Evolutionary conservation across 441 rosid genomes (phyloP).

Genomic region (Populus hybrid): DNA sequence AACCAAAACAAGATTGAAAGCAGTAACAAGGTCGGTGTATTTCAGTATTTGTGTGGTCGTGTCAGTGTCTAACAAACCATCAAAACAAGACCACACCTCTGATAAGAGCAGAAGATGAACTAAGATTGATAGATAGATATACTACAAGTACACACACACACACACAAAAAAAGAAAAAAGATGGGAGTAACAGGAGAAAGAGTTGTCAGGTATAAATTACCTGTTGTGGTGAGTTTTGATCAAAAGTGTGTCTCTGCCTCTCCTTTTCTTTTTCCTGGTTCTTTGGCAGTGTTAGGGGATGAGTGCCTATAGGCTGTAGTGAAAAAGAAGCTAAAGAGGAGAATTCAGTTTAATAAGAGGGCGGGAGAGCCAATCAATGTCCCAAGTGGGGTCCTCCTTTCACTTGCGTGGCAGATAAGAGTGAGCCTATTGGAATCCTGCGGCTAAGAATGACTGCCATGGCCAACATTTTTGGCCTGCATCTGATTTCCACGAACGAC

Average conservation of each 20-base stretch:
- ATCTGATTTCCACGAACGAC: neutral
- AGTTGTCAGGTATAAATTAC: neutral
- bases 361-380: conserved; percentile 44
- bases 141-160: no score
- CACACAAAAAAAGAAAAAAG: no score
- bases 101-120: neutral
- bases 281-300: neutral
- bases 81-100: conserved; percentile 1
- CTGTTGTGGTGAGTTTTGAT: neutral
- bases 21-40: no score
- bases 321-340: conserved; percentile 9
- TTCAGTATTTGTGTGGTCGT: no score
- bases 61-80: neutral
- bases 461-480: neutral
- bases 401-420: conserved; percentile 50
- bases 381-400: conserved; percentile 22
- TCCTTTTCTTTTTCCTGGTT: neutral
- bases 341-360: conserved; percentile 29
- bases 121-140: no score
- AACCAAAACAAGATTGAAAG: no score
- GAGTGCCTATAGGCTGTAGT: neutral
- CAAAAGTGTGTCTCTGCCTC: neutral
- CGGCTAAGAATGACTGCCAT: conserved; percentile 27
- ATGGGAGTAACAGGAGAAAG: no score
- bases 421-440: conserved; percentile 20